phyloP scores from a whole-genome alignment of 1,139 yeast genomes.

The Geotrichum australiense region DNA sequence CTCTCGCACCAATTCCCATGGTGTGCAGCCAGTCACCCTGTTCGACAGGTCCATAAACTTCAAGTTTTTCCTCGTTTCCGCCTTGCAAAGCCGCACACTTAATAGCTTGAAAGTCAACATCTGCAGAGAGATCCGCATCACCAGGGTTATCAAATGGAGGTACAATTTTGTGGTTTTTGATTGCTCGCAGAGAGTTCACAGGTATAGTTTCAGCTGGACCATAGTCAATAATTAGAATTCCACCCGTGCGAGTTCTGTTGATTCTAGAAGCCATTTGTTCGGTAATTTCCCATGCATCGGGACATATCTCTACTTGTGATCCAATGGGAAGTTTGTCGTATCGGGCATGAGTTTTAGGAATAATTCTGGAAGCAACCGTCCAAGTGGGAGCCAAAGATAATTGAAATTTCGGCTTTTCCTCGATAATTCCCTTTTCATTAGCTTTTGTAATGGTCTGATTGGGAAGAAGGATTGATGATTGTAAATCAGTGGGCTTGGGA shows the following conservation, averaged over 20 bases:
- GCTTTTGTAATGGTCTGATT: constrained; percentile 24
- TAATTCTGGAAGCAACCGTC: constrained; percentile 54
- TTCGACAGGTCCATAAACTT: constrained; percentile 51
- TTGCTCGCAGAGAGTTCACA: constrained; percentile 64
- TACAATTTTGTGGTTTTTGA: constrained; percentile 64
- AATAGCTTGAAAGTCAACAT: constrained; percentile 69
- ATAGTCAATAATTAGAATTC: constrained; percentile 70
- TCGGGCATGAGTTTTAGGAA: constrained; percentile 49
- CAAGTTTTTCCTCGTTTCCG: constrained; percentile 27
- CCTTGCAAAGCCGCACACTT: constrained; percentile 33
- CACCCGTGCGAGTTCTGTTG: constrained; percentile 44
- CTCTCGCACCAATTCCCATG: constrained; percentile 69
- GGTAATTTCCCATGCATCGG: constrained; percentile 54
- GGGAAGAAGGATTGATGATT: constrained; percentile 27
- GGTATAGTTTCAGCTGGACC: constrained; percentile 62
- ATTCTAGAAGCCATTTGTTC: constrained; percentile 29
- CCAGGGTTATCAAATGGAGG: constrained; percentile 76
- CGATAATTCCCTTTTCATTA: constrained; percentile 15
- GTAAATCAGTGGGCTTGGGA: constrained; percentile 19
- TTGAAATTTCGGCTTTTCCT: constrained; percentile 42
- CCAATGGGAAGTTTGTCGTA: constrained; percentile 50
- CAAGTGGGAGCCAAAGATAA: constrained; percentile 53
- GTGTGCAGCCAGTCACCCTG: constrained; percentile 79
- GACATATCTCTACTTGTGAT: constrained; percentile 63
- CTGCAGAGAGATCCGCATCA: constrained; percentile 73